Percentiles rank a stretch among this genome's conserved stretches.
phyloP scores from a whole-genome alignment of 2,329 filamentous ascomycete genomes.

The Ceratocystis colombiana region DNA sequence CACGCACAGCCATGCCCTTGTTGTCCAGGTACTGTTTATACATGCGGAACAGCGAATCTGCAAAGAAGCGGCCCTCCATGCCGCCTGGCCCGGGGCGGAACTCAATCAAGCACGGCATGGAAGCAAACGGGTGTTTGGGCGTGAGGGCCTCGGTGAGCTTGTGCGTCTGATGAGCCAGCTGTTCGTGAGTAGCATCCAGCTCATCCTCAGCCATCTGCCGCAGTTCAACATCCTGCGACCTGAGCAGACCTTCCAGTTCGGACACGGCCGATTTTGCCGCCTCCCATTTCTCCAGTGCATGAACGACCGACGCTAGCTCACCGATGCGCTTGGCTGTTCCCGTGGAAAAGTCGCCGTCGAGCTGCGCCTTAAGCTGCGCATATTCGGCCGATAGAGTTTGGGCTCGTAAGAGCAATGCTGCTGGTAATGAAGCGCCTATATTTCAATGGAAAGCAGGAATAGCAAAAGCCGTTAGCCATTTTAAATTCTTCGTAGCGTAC shows the following conservation, averaged over 20 bases:
- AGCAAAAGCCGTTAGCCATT: not conserved
- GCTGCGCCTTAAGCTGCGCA: constrained; percentile 41
- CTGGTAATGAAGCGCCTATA: constrained; percentile 31
- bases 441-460: not conserved
- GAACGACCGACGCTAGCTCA: constrained; percentile 49
- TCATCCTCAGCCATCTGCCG: constrained; percentile 72
- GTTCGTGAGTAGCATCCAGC: constrained; percentile 52
- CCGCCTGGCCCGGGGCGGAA: constrained; percentile 87
- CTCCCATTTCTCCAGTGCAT: constrained; percentile 51
- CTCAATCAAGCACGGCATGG: constrained; percentile 82
- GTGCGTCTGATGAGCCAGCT: constrained; percentile 53
- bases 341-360: constrained; percentile 47
- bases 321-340: constrained; percentile 50
- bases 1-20: constrained; percentile 52
- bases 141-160: constrained; percentile 68
- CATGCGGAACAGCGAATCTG: constrained; percentile 79
- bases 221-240: constrained; percentile 51
- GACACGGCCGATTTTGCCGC: constrained; percentile 42
- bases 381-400: constrained; percentile 49
- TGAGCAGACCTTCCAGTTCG: constrained; percentile 45
- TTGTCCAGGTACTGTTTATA: constrained; percentile 69
- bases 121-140: constrained; percentile 79
- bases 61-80: constrained; percentile 82
- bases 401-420: constrained; percentile 51
- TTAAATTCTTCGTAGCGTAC: not conserved